Evolutionary conservation across 371 early-diverging fungal genomes (phyloP), one percentile per base, ranked within the genome.

Genomic region (Lichtheimia ornata): DNA sequence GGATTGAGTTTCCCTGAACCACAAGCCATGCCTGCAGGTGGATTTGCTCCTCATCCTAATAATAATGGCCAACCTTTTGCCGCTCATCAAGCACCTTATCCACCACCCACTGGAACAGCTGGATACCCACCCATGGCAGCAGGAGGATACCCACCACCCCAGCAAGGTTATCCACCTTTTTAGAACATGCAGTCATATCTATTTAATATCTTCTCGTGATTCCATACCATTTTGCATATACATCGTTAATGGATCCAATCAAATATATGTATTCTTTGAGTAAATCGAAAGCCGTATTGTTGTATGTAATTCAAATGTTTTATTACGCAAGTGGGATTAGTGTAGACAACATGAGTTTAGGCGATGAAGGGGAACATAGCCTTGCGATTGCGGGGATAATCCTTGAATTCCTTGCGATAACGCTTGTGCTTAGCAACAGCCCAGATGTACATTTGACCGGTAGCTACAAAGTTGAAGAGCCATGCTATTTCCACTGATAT

Each of bases 381-480:
- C 70, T 88, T 94, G 73, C 98, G 87, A 65, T 84, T 83, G 67
- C 89, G 90, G 62, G 98, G 98, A 65, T 97, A 97, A 65, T 91
- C 86, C 15, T 89, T 84, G 79, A 98, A 98, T 65, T 98, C 98
- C 64, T 91, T 92, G 58, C 70, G 80, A 76, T 98, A 98, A 49
- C 84, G 83, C 72, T 86, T 87, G 83, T 97, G 97, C 84, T 98
- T 98, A 85, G 97, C 96, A 66, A 94, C 70, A 6, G 98, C 97
- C 98, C 98, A 98, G n/a, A 92, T 30, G 68, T 90, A 92, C 94
- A 97, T 96, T 76, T 96, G 96, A 44, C 76, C 92, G 24, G 89
- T 84, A 22, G 93, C 92, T 43, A 93, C 91, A 22, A 85, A 71
- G 59, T 88, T 81, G 73, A 97, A 97, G 52, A 94, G 63, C 67